phyloP scores from a whole-genome alignment of 2,329 filamentous ascomycete species.

The Colletotrichum tropicale region DNA sequence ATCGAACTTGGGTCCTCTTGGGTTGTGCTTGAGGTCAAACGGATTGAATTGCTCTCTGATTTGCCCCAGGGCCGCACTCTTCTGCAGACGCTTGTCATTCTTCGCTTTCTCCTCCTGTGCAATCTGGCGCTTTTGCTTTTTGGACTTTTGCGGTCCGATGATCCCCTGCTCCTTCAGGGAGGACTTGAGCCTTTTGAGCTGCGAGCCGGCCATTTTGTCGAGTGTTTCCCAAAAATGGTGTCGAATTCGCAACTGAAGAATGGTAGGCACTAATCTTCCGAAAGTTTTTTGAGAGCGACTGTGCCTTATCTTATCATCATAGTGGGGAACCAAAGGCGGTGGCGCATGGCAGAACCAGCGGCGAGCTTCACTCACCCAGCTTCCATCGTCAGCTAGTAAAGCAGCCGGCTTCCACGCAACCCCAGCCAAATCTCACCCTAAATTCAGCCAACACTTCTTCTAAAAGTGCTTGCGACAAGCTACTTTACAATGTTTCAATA shows the following conservation, averaged over 20 bases:
- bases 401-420: not conserved
- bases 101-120: constrained; percentile 69
- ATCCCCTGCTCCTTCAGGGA: constrained; percentile 90
- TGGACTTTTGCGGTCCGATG: constrained; percentile 89
- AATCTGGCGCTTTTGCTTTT: constrained; percentile 86
- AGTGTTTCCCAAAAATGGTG: not conserved
- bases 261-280: not conserved
- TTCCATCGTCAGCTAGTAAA: not conserved
- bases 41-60: constrained; percentile 98
- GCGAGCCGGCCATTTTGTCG: constrained; percentile 83
- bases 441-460: not conserved
- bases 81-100: constrained; percentile 75
- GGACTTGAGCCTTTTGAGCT: constrained; percentile 93
- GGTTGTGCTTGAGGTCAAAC: constrained; percentile 87
- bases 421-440: not conserved
- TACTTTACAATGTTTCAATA: not conserved
- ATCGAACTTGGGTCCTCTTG: constrained; percentile 82
- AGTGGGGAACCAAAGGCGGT: constrained; percentile 23
- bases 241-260: not conserved
- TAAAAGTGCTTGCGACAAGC: not conserved
- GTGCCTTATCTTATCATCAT: constrained; percentile 29
- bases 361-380: not conserved
- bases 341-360: constrained; percentile 21
- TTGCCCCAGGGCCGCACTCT: constrained; percentile 76
- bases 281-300: constrained; percentile 26